A percentile compares a stretch with the other conserved stretches of the same genome.
Conservation (phyloP, 495 filamentous ascomycete species). For the Daldinia childiae region DNA sequence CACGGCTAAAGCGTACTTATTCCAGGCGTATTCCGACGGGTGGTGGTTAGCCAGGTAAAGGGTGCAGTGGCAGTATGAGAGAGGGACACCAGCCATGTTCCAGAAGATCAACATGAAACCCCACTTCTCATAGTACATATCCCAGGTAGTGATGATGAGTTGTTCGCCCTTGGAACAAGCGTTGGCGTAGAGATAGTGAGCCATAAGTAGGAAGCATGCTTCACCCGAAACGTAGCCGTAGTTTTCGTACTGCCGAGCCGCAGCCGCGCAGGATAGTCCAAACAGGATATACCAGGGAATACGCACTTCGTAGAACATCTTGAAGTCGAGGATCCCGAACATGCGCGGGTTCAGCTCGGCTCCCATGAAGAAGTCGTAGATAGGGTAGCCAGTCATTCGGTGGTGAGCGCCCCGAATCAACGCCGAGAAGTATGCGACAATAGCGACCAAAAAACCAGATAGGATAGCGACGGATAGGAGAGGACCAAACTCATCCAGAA, state of each 20-base stretch:
- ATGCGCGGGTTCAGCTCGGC: constrained; percentile 95
- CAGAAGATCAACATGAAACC: constrained; percentile 99
- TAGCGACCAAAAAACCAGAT: constrained; percentile 80
- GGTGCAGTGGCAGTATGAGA: constrained; percentile 97
- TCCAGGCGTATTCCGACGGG: constrained; percentile 84
- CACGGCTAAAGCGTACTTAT: constrained; percentile 68
- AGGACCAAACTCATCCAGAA: constrained; percentile 95
- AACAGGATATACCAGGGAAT: constrained; percentile 97
- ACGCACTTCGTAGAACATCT: constrained; percentile 99
- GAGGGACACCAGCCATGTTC: constrained; percentile 95
- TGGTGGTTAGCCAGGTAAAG: constrained; percentile 91
- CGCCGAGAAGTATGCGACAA: constrained; percentile 87
- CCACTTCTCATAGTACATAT: constrained; percentile 99
- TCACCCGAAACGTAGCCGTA: constrained; percentile 94
- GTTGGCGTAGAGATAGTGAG: constrained; percentile 95
- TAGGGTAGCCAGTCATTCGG: constrained; percentile 88
- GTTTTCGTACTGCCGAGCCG: constrained; percentile 85
- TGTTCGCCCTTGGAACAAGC: constrained; percentile 97
- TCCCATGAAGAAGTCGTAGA: constrained; percentile 99
- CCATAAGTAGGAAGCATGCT: constrained; percentile 87
- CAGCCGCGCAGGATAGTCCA: constrained; percentile 77
- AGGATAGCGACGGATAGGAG: constrained; percentile 90
- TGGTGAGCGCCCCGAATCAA: constrained; percentile 81
- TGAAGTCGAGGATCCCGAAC: constrained; percentile 94
- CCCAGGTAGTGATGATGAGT: constrained; percentile 92